Conservation (phyloP, 305 asterid genomes). For the Coffea humblotiana region DNA sequence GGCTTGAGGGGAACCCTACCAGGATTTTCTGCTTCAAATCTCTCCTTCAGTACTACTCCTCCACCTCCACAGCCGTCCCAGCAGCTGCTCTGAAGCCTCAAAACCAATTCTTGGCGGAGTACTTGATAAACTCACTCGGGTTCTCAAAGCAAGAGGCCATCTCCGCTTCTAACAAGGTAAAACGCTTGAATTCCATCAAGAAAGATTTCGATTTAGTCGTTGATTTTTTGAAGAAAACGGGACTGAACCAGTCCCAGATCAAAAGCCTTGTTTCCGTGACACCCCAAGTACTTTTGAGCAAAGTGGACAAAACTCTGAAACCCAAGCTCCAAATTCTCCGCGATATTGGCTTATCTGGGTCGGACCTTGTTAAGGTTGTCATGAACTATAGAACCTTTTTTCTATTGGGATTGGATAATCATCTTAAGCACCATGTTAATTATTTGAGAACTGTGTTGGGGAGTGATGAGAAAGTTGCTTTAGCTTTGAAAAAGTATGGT, state of each 20-base stretch:
- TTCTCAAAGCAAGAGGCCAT: background rate
- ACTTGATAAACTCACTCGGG: background rate
- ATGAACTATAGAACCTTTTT: background rate
- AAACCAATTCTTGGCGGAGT: background rate
- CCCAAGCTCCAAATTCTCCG: constrained; percentile 18
- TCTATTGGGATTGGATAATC: background rate
- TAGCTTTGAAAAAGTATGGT: constrained; percentile 4
- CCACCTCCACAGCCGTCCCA: background rate
- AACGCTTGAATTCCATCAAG: background rate
- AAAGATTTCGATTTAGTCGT: constrained; percentile 14
- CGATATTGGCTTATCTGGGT: constrained; percentile 19
- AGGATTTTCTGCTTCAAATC: background rate
- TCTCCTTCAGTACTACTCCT: background rate
- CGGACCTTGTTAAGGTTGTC: constrained; percentile 6
- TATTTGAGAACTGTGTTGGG: constrained; percentile 18
- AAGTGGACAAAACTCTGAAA: constrained; percentile 18
- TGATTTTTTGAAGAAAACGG: constrained; percentile 15
- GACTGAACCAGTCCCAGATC: constrained; percentile 20
- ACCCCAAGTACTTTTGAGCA: constrained; percentile 10
- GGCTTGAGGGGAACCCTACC: background rate
- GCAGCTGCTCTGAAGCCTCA: background rate
- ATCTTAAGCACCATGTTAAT: constrained; percentile 13
- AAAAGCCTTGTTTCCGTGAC: constrained; percentile 9
- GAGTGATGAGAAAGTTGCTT: constrained; percentile 10
- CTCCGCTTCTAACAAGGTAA: constrained; percentile 2